Conservation (phyloP, 495 filamentous ascomycete species). For the Barbatosphaeria neglecta region DNA sequence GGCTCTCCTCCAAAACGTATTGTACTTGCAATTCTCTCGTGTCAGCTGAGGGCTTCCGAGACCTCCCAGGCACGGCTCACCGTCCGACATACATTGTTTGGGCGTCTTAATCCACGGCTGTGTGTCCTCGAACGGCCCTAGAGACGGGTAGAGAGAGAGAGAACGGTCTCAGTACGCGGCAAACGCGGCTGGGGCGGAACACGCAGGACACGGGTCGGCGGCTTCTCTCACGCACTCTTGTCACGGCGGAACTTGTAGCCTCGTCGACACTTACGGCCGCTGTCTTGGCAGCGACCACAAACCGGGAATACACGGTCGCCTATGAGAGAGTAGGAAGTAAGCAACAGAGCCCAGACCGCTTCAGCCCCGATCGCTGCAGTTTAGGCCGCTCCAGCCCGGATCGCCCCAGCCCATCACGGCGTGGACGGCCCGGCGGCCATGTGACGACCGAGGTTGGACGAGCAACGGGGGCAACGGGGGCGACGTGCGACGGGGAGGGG, state of each 20-base stretch:
- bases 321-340: conserved; percentile 4
- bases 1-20: not conserved
- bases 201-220: too few species aligned
- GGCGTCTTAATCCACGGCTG: conserved; percentile 22
- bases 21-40: not conserved
- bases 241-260: conserved; percentile 1
- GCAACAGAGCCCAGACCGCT: not conserved
- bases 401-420: too few species aligned
- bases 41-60: not conserved
- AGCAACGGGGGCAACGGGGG: too few species aligned
- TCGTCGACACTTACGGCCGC: conserved; percentile 10
- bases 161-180: too few species aligned
- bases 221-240: not conserved
- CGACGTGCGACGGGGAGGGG: not conserved
- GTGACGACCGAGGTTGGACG: too few species aligned
- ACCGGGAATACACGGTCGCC: conserved; percentile 31
- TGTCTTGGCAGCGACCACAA: conserved; percentile 24
- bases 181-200: too few species aligned
- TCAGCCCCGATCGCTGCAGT: too few species aligned
- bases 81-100: conserved; percentile 9
- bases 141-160: too few species aligned
- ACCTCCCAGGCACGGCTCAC: not conserved
- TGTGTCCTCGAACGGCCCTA: conserved; percentile 7
- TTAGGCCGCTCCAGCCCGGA: too few species aligned
- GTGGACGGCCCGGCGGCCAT: too few species aligned